Evolutionary conservation across 2,329 filamentous ascomycete genomes (phyloP).

Genomic region (Ceratocystis harringtonii): DNA sequence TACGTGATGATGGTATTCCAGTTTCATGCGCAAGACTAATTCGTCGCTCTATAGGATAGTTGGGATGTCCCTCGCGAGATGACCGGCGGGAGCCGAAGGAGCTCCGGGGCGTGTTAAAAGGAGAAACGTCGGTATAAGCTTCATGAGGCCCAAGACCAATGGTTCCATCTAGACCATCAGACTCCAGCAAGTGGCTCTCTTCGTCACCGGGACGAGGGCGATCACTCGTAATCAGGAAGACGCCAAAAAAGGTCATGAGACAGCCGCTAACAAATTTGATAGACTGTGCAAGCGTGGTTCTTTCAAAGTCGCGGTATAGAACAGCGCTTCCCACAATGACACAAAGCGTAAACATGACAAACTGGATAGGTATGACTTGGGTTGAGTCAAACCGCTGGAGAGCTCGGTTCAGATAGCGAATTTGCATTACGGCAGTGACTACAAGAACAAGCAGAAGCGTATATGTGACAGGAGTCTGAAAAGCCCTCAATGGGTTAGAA

Average conservation of each 20-base stretch:
- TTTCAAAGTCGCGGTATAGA: constrained; percentile 87
- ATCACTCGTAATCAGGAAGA: constrained; percentile 92
- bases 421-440: constrained; percentile 83
- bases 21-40: constrained; percentile 26
- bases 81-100: constrained; percentile 28
- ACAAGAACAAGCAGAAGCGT: constrained; percentile 65
- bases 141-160: constrained; percentile 41
- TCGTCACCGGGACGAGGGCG: constrained; percentile 44
- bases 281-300: constrained; percentile 56
- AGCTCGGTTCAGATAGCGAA: constrained; percentile 81
- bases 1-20: constrained; percentile 26
- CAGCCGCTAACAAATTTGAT: constrained; percentile 83
- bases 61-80: constrained; percentile 29
- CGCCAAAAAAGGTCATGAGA: constrained; percentile 80
- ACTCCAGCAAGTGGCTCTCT: constrained; percentile 37
- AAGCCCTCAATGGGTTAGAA: constrained; percentile 72
- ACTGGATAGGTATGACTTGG: constrained; percentile 94
- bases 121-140: constrained; percentile 15
- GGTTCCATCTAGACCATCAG: constrained; percentile 47
- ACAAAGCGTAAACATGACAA: constrained; percentile 88
- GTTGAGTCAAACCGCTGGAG: constrained; percentile 92
- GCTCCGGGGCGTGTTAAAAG: constrained; percentile 6
- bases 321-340: constrained; percentile 91
- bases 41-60: constrained; percentile 29
- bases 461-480: constrained; percentile 87